phyloP scores from a whole-genome alignment of 768 basidiomycete species.

The Tephrocybe sp. region DNA sequence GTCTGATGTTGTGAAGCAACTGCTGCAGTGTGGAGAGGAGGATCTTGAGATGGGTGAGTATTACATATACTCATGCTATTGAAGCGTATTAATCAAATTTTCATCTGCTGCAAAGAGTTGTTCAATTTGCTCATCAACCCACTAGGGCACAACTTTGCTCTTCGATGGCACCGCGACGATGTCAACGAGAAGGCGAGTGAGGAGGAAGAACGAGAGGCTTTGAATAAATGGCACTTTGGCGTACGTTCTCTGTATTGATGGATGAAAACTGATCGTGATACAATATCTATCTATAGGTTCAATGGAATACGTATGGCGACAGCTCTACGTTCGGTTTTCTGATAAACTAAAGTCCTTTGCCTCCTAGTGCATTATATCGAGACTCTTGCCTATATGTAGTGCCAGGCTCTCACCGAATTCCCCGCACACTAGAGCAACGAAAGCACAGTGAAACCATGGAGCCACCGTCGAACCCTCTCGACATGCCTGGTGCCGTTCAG shows the following conservation, averaged over 20 bases:
- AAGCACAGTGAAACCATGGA: constrained; percentile 46
- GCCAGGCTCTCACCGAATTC: constrained; percentile 59
- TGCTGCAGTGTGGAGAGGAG: constrained; percentile 56
- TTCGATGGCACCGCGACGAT: constrained; percentile 82
- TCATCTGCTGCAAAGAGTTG: constrained; percentile 45
- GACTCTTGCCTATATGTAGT: constrained; percentile 72
- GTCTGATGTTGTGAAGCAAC: constrained; percentile 35
- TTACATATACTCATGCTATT: neutral
- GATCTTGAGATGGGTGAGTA: constrained; percentile 71
- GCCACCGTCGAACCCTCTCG: constrained; percentile 54
- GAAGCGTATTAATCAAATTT: neutral
- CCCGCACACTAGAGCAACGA: constrained; percentile 59
- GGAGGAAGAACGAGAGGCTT: constrained; percentile 58
- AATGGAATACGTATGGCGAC: constrained; percentile 76
- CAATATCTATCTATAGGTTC: constrained; percentile 41
- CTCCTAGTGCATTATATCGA: constrained; percentile 57
- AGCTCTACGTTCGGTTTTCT: neutral
- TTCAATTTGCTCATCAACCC: constrained; percentile 80
- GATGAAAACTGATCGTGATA: too few species aligned
- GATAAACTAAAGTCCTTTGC: neutral
- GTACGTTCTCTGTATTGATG: too few species aligned
- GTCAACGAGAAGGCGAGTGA: constrained; percentile 53
- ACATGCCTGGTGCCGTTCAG: constrained; percentile 67
- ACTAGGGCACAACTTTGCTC: constrained; percentile 56
- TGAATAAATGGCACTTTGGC: constrained; percentile 61